Evolutionary conservation across 352 stramenopile species (phyloP).

Genomic region (Phytophthora pini): DNA sequence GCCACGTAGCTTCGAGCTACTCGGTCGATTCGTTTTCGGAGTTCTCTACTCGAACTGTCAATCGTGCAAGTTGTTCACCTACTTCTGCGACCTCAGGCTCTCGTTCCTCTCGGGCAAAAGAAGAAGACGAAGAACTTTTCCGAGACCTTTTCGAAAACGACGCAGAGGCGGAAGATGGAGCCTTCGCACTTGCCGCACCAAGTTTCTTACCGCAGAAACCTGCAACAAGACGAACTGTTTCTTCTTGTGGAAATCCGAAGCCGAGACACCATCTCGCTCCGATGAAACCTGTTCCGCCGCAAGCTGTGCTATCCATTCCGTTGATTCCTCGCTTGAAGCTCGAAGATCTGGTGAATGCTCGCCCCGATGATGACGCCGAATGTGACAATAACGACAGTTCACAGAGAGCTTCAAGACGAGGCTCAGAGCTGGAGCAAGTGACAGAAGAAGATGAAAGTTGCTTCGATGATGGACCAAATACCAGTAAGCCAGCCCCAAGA

Average conservation of each 20-base stretch:
- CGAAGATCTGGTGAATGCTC: slow-evolving; percentile 54
- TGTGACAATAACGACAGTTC: slow-evolving; percentile 17
- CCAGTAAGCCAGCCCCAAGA: neutral
- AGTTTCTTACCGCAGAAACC: slow-evolving; percentile 33
- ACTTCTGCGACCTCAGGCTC: slow-evolving; percentile 14
- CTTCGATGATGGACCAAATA: slow-evolving; percentile 31
- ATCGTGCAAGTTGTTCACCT: slow-evolving; percentile 30
- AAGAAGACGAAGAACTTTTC: slow-evolving; percentile 74
- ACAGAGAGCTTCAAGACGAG: slow-evolving; percentile 5
- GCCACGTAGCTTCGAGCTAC: slow-evolving; percentile 25
- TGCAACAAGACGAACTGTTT: neutral
- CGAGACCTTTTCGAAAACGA: slow-evolving; percentile 68
- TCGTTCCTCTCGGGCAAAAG: slow-evolving; percentile 22
- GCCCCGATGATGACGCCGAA: slow-evolving; percentile 27
- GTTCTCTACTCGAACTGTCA: slow-evolving; percentile 47
- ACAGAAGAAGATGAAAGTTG: slow-evolving; percentile 26
- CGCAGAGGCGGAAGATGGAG: neutral
- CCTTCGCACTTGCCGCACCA: neutral
- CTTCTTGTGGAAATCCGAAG: slow-evolving; percentile 13
- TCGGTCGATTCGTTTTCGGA: slow-evolving; percentile 69
- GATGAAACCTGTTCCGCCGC: slow-evolving; percentile 9
- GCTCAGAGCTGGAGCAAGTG: slow-evolving; percentile 28
- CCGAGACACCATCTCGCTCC: slow-evolving; percentile 17
- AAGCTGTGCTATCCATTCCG: slow-evolving; percentile 14
- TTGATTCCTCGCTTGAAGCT: slow-evolving; percentile 52